phyloP scores from a whole-genome alignment of 2,329 filamentous ascomycete species.

The Paraphoma sp. region DNA sequence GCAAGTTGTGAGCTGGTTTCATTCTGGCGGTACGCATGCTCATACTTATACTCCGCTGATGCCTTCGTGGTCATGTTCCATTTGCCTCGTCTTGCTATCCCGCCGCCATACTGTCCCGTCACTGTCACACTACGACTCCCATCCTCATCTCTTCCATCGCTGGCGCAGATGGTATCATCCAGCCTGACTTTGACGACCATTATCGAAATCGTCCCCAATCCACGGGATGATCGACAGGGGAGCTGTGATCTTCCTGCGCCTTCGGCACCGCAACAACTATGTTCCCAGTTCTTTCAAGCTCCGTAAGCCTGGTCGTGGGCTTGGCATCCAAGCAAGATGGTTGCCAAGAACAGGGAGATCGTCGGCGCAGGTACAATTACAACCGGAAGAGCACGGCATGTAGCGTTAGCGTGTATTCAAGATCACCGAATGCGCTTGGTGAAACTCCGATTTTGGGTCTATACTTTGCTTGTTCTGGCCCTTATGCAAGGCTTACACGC shows the following conservation, averaged over 20 bases:
- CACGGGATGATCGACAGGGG: constrained; percentile 28
- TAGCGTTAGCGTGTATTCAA: not conserved
- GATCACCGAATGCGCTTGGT: not conserved
- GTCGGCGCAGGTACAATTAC: constrained; percentile 7
- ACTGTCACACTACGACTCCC: not conserved
- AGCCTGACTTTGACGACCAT: constrained; percentile 26
- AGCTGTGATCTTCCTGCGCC: not conserved
- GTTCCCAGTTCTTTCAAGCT: constrained; percentile 4
- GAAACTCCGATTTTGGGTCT: not conserved
- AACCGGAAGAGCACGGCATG: constrained; percentile 4
- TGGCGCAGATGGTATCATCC: constrained; percentile 23
- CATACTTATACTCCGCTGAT: constrained; percentile 28
- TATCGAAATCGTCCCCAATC: constrained; percentile 16
- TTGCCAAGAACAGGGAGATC: constrained; percentile 19
- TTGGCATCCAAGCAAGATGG: not conserved
- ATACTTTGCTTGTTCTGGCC: not conserved
- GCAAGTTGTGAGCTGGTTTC: constrained; percentile 34
- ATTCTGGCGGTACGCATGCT: constrained; percentile 1
- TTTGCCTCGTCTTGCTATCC: not conserved
- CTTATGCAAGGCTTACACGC: not conserved
- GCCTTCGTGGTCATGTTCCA: not conserved
- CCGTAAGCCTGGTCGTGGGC: constrained; percentile 7
- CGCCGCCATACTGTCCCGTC: not conserved
- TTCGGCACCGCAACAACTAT: not conserved
- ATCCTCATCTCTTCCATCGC: constrained; percentile 23